phyloP scores from a whole-genome alignment of 192 early-diverging fungal species.

The Backusella parvicylindrica region DNA sequence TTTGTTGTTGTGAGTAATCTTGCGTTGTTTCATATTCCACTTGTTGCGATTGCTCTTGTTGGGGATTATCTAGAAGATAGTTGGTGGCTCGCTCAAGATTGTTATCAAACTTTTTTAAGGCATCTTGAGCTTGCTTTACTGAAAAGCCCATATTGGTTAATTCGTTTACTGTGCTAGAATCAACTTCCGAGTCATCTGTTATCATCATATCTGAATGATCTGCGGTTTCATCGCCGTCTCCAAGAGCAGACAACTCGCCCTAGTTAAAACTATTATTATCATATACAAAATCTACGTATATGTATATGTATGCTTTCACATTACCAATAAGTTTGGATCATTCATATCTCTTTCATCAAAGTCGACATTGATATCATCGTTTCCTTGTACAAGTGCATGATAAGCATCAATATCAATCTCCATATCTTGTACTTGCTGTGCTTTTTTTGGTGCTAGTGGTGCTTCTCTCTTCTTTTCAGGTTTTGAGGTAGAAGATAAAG shows the following conservation, averaged over 20 bases:
- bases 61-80: slow-evolving; percentile 57
- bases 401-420: slow-evolving; percentile 27
- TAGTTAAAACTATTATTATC: background rate
- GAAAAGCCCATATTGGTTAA: slow-evolving; percentile 75
- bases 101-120: slow-evolving; percentile 67
- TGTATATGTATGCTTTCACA: background rate
- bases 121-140: slow-evolving; percentile 59
- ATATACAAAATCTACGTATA: background rate
- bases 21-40: background rate
- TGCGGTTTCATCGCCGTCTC: background rate
- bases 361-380: slow-evolving; percentile 60
- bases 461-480: slow-evolving; percentile 16
- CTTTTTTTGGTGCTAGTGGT: background rate
- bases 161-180: slow-evolving; percentile 24
- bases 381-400: slow-evolving; percentile 33
- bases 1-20: slow-evolving; percentile 30
- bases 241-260: slow-evolving; percentile 8
- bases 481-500: slow-evolving; percentile 28
- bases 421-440: background rate
- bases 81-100: slow-evolving; percentile 74
- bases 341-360: slow-evolving; percentile 73
- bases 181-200: background rate
- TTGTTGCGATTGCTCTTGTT: background rate
- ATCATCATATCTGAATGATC: background rate
- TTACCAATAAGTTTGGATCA: slow-evolving; percentile 69